Base-by-base conservation (phyloP, 192 early-diverging fungal genomes). In the Backusella westeae region DNA sequence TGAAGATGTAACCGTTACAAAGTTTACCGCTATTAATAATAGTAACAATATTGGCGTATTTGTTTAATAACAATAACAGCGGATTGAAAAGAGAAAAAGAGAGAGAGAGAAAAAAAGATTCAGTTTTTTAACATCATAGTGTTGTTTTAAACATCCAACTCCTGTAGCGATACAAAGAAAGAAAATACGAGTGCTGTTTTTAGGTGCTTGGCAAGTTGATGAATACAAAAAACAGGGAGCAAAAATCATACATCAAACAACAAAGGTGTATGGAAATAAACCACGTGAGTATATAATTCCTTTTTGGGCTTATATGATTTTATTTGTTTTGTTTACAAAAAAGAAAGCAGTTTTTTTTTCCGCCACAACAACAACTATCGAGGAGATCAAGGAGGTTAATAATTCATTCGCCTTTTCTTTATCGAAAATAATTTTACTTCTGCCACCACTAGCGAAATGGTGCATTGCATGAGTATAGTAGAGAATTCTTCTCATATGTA, bases 251-350 rank as follows among this genome's bases (percentile, higher is more conserved):
- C 23, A 29, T 29, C 23, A 59, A 53, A 53, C 52, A 53, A 53
- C 52, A 53, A 14, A 44, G 23, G n/a, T 63, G 56, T 63, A 63
- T 63, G 56, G 56, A 63, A 63, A 63, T 63, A 63, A 21, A 59
- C 56, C 56, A 59, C 56, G 56, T 59, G 56, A 59, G 56, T 59
- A 26, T 26, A 26, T 59, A 4, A 59, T 26, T 59, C 56, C 56
- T 59, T 59, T 59, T 59, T 59, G n/a, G 21, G 56, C 23, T 53
- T 1, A 26, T 59, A 26, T 26, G 56, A 59, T 26, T 59, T 59
- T 59, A 21, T 59, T 59, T 59, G 56, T 59, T 59, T 59, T 59
- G 56, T 59, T 59, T 59, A 59, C 23, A 59, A 59, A 63, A 59
- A 59, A 23, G 21, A 53, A 56, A 59, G 7, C 9, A 0, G 7